Percentiles rank a stretch among this genome's conserved stretches.
Conservation (phyloP, 176 grass and related monocot genomes). For the Lolium multiflorum region DNA sequence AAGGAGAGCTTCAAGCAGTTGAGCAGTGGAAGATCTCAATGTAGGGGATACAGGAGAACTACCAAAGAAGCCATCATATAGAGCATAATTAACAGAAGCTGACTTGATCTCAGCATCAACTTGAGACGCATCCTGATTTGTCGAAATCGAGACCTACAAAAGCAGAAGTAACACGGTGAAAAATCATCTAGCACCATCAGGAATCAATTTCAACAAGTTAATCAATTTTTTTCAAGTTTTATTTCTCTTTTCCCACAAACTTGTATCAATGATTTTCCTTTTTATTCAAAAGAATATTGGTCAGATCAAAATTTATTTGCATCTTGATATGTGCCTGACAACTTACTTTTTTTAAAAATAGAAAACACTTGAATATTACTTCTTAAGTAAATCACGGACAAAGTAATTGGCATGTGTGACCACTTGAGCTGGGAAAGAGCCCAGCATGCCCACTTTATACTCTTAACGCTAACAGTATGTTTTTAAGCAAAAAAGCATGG, state of each 20-base stretch:
- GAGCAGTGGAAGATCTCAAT: constrained; percentile 59
- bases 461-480: too few species aligned
- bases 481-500: too few species aligned
- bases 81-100: constrained; percentile 66
- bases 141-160: constrained; percentile 78
- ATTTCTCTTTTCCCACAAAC: background rate
- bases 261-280: background rate
- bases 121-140: constrained; percentile 52
- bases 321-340: background rate
- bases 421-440: too few species aligned
- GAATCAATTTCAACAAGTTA: constrained; percentile 1
- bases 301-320: background rate
- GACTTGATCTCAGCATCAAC: constrained; percentile 78
- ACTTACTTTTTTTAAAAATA: background rate
- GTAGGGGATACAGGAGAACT: constrained; percentile 75
- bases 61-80: constrained; percentile 90
- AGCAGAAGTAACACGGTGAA: constrained; percentile 2
- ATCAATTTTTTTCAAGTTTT: background rate
- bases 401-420: background rate
- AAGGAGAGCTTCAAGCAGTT: constrained; percentile 55
- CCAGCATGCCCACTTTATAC: too few species aligned
- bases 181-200: background rate
- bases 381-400: background rate
- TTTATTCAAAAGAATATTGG: background rate
- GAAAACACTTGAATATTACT: background rate